Evolutionary conservation across 192 early-diverging fungal species (phyloP), one percentile per base, ranked within the genome.

Genomic region (Coemansia sp.): DNA sequence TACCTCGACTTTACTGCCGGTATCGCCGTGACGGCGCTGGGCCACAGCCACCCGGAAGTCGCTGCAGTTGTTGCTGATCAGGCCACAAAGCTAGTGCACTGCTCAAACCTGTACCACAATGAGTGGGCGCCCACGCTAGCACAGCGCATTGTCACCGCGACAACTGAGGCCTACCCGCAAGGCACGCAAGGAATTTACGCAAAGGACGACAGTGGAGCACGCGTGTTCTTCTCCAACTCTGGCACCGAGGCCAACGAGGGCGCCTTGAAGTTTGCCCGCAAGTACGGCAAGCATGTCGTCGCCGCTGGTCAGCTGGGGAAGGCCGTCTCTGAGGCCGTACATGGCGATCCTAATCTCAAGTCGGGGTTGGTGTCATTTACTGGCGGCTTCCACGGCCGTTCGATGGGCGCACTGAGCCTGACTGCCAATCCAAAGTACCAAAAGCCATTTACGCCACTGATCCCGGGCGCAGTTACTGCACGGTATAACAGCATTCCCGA

Each of bases 191-290:
- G 82, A 6, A 76, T 80, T 38, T 78, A 84, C 50, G 77, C 74
- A 64, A 66, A 75, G 70, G 60, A 49, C 11, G 43, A 46, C 26
- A 38, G 67, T 52, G 82, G 70, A 6, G 87, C 87, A 21, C 94
- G 94, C 68, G 90, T 96, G 47, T 99, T 99, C 73, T 94, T 98
- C 63, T 86, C 93, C 30, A 99, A 99, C 84, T 95, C 94, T 30
- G 97, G 97, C 63, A 98, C 97, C 0, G 97, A 99, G 76, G 96
- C 97, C 28, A 99, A 99, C 75, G 96, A 99, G 78, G 97, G 95
- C 38, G 94, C 96, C 1, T 70, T 99, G 33, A 99, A 99, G 84
- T 99, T 98, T 87, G 95, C 92, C 16, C 86, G 93, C 61, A 98
- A 97, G 77, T 91, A 91, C 76, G 95, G 92, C 35, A 78, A 78